phyloP scores from a whole-genome alignment of 805 yeast species.

The Candida ulmi region DNA sequence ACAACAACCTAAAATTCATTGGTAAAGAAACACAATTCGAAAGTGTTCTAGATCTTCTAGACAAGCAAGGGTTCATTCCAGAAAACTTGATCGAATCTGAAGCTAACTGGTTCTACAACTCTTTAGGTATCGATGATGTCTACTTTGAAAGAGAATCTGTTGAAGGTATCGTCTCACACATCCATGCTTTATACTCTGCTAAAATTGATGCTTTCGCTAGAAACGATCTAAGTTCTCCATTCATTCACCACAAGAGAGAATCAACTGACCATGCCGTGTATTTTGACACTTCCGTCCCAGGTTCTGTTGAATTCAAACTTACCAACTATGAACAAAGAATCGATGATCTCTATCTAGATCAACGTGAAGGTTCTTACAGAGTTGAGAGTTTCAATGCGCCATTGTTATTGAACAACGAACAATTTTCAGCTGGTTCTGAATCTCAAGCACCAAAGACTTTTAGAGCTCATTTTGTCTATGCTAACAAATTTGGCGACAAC shows the following conservation, averaged over 20 bases:
- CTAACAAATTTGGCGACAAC: conserved; percentile 46
- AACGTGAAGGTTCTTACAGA: conserved; percentile 46
- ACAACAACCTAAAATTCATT: conserved; percentile 67
- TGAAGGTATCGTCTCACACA: conserved; percentile 73
- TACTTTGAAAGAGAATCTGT: conserved; percentile 86
- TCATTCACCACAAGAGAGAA: conserved; percentile 76
- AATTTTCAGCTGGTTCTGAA: conserved; percentile 21
- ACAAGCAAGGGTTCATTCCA: conserved; percentile 84
- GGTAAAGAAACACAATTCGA: conserved; percentile 81
- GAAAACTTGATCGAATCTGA: conserved; percentile 80
- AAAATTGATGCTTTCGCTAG: conserved; percentile 83
- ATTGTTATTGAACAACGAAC: conserved; percentile 32
- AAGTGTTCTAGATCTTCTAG: conserved; percentile 74
- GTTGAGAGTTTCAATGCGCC: conserved; percentile 77
- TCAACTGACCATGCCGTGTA: conserved; percentile 85
- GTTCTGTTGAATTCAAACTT: conserved; percentile 34
- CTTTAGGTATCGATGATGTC: conserved; percentile 85
- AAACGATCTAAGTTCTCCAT: conserved; percentile 46
- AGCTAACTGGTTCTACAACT: conserved; percentile 83
- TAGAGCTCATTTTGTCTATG: conserved; percentile 78
- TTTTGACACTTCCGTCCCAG: conserved; percentile 66
- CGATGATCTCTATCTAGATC: conserved; percentile 76
- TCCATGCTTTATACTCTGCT: conserved; percentile 86
- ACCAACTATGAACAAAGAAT: conserved; percentile 66
- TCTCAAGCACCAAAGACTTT: conserved; percentile 36